These are phyloP conservation scores for Lactarius tabidus DNA, from an alignment of 768 basidiomycete species.

Conservation along the genomic window DNA sequence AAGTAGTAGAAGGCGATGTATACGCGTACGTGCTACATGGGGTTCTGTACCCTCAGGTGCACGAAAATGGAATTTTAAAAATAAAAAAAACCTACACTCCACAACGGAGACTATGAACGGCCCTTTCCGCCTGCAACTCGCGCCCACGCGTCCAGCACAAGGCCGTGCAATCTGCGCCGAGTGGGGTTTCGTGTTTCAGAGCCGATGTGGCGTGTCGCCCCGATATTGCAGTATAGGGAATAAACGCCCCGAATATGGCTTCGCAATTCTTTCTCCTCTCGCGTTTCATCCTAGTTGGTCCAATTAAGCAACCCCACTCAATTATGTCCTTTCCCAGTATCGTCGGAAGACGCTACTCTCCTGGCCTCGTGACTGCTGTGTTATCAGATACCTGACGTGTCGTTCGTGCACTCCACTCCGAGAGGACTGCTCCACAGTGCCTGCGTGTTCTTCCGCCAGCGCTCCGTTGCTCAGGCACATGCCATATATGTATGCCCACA, in stretches of 20 bases:
- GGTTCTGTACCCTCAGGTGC: too few relatives aligned
- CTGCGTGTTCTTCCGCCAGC: constrained; percentile 5
- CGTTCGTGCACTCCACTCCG: constrained; percentile 7
- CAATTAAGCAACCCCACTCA: neutral
- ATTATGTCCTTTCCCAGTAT: constrained; percentile 6
- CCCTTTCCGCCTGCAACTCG: neutral
- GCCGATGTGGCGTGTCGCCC: neutral
- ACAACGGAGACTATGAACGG: neutral
- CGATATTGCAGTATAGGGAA: neutral
- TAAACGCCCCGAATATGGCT: neutral
- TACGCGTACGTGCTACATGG: too few relatives aligned
- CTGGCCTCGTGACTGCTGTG: neutral
- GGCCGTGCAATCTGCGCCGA: neutral
- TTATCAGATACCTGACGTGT: constrained; percentile 2
- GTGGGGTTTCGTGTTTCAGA: neutral
- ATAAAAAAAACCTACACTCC: too few relatives aligned
- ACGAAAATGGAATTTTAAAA: too few relatives aligned
- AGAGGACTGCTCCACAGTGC: constrained; percentile 10
- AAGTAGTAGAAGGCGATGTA: too few relatives aligned
- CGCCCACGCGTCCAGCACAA: neutral
- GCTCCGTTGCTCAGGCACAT: constrained; percentile 18
- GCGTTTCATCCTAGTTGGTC: neutral
- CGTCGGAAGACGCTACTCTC: neutral
- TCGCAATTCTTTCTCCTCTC: neutral
- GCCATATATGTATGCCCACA: neutral